Base-by-base conservation (phyloP, 2,329 filamentous ascomycete species). In the Penicillium sp. region DNA sequence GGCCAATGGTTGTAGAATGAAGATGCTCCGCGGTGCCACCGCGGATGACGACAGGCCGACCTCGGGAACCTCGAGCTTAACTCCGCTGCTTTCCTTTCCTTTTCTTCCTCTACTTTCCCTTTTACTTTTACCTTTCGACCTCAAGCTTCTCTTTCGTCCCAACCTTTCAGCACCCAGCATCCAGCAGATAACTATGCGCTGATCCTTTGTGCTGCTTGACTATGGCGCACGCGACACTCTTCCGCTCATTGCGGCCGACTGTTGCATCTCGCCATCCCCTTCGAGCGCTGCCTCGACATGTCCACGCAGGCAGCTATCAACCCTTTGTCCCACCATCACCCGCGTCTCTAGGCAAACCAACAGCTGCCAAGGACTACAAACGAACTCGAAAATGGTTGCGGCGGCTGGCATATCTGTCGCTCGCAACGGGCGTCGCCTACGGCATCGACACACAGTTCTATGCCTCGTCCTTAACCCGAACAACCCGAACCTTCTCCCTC, bases 321-420 rank as follows among this genome's bases (percentile, higher is more conserved):
- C 83, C 86, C 12, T 82, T 91, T 61, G 80, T 83, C 0, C 92
- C 92, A 5, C 91, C 91, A 0, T 85, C 89, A 4, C 92, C 92
- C 5, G 82, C 82, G 53, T 89, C 89, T 30, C 81, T 97, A 24
- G 91, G 91, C 45, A 85, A 83, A 48, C 87, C 91, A 0, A 78
- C 77, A 17, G 79, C 83, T 7, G 85, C 89, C 9, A 91, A 88
- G 68, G 81, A 86, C 52, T 96, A 90, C 68, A 81, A 79, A 13
- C 84, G 84, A 27, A 81, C 84, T 18, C 82, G 87, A 47, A 89
- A 84, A 82, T 95, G 89, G 88, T 78, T 83, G n/a, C 88, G 90
- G 27, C 84, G 91, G 36, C 70, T 96, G 1, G 68, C 88, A 45
- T 80, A 88, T 55, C 63, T 88, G 37, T 80, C 84, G 1, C 72